Evolutionary conservation across 345 rosid genomes (phyloP).

Genomic region (Lepidium africanum): DNA sequence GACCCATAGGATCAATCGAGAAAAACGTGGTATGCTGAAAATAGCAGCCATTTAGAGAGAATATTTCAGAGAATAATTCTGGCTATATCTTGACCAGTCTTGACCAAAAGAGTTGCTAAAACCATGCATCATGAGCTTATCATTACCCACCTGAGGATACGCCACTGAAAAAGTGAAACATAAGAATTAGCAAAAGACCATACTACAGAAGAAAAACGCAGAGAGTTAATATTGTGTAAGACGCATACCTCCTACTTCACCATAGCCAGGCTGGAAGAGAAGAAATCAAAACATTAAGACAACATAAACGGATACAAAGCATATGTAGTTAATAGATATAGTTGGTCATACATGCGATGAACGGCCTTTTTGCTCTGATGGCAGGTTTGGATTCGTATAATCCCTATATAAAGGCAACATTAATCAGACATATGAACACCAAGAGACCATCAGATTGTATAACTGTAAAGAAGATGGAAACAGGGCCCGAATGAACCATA

Average conservation of each 20-base stretch:
- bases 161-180: slow-evolving; percentile 54
- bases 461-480: neutral
- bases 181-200: slow-evolving; percentile 11
- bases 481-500: slow-evolving; percentile 10
- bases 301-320: neutral
- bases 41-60: neutral
- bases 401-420: slow-evolving; percentile 45
- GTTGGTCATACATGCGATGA: slow-evolving; percentile 64
- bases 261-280: slow-evolving; percentile 59
- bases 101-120: slow-evolving; percentile 19
- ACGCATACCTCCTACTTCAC: slow-evolving; percentile 73
- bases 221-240: slow-evolving; percentile 31
- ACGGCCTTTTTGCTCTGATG: slow-evolving; percentile 88
- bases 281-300: neutral
- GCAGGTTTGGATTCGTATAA: slow-evolving; percentile 90
- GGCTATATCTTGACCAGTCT: slow-evolving; percentile 14
- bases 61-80: neutral
- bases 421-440: neutral
- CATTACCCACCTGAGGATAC: slow-evolving; percentile 83
- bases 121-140: slow-evolving; percentile 16
- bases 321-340: neutral
- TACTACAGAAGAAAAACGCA: slow-evolving; percentile 7
- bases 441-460: neutral
- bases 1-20: neutral
- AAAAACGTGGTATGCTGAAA: neutral